Evolutionary conservation across 2,329 filamentous ascomycete genomes (phyloP).

Genomic region (Calycina herbarum): DNA sequence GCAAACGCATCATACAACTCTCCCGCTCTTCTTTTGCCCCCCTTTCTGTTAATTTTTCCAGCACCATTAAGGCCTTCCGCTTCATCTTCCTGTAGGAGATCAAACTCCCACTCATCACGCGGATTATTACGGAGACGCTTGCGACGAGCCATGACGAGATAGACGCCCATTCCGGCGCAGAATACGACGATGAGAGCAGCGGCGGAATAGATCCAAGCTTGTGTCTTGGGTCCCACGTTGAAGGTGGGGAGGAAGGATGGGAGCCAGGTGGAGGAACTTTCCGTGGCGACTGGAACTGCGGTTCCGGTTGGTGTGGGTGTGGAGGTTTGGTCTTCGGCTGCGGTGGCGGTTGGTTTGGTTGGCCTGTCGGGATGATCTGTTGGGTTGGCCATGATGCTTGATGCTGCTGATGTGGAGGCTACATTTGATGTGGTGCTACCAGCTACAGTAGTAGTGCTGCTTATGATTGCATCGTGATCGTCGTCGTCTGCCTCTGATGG

Average conservation of each 20-base stretch:
- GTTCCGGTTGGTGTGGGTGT: conserved; percentile 23
- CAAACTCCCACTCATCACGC: conserved; percentile 89
- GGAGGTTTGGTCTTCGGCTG: conserved; percentile 21
- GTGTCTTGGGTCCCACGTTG: conserved; percentile 80
- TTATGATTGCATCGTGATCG: conserved; percentile 66
- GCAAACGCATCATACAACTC: conserved; percentile 98
- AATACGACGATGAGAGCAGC: conserved; percentile 83
- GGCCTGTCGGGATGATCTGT: conserved; percentile 67
- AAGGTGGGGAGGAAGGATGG: conserved; percentile 90
- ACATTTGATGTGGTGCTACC: conserved; percentile 46
- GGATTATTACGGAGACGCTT: conserved; percentile 72
- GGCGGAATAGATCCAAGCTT: conserved; percentile 91
- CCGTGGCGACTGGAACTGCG: conserved; percentile 34
- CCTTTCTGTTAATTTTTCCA: conserved; percentile 47
- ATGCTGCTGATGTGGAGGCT: conserved; percentile 46
- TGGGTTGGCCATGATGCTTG: conserved; percentile 45
- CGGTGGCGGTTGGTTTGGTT: conserved; percentile 37
- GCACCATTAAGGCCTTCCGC: conserved; percentile 52
- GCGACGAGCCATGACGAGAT: conserved; percentile 77
- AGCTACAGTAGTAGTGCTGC: conserved; percentile 63
- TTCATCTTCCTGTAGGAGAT: conserved; percentile 84
- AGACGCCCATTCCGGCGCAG: conserved; percentile 76
- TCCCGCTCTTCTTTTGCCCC: conserved; percentile 64
- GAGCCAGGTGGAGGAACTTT: conserved; percentile 53
- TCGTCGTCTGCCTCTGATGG: conserved; percentile 82